Conservation (phyloP, 108 stramenopile species). For the Tribonema minus region DNA sequence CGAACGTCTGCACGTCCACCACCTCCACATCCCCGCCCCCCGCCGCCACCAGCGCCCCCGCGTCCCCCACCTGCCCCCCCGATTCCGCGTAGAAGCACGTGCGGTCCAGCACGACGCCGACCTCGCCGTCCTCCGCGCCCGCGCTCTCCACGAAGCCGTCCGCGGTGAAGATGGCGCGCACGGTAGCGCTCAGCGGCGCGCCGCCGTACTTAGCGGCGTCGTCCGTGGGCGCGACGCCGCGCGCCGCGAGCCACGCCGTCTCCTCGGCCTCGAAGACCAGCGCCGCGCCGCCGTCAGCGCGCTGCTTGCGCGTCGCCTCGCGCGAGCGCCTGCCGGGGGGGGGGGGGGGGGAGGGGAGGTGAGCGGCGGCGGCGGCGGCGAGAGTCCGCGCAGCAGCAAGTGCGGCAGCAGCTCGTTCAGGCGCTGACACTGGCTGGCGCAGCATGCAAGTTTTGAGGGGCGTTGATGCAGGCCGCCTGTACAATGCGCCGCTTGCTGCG, state of each 20-base stretch:
- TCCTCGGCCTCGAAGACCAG: conserved; percentile 93
- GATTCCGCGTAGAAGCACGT: conserved; percentile 93
- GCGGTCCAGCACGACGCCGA: conserved; percentile 81
- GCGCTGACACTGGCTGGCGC: too few relatives aligned
- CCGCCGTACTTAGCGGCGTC: conserved; percentile 83
- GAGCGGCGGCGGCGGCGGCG: not conserved
- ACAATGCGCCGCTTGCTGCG: too few relatives aligned
- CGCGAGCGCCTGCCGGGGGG: not conserved
- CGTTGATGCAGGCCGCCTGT: too few relatives aligned
- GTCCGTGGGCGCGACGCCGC: conserved; percentile 73
- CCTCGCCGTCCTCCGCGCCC: not conserved
- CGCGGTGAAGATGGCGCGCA: conserved; percentile 78
- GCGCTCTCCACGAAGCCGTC: conserved; percentile 14
- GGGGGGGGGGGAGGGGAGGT: not conserved
- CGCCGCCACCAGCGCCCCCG: conserved; percentile 13
- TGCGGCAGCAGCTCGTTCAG: too few relatives aligned
- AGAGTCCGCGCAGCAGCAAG: too few relatives aligned
- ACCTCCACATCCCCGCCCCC: conserved; percentile 57
- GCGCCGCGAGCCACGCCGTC: conserved; percentile 74
- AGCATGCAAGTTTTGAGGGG: too few relatives aligned
- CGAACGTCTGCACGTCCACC: conserved; percentile 79
- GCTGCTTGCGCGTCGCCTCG: not conserved
- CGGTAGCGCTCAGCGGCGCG: conserved; percentile 58
- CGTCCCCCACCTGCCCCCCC: conserved; percentile 90
- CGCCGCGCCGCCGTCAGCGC: conserved; percentile 56